phyloP scores from a whole-genome alignment of 352 stramenopile genomes.

The Globisporangium iwayamae region DNA sequence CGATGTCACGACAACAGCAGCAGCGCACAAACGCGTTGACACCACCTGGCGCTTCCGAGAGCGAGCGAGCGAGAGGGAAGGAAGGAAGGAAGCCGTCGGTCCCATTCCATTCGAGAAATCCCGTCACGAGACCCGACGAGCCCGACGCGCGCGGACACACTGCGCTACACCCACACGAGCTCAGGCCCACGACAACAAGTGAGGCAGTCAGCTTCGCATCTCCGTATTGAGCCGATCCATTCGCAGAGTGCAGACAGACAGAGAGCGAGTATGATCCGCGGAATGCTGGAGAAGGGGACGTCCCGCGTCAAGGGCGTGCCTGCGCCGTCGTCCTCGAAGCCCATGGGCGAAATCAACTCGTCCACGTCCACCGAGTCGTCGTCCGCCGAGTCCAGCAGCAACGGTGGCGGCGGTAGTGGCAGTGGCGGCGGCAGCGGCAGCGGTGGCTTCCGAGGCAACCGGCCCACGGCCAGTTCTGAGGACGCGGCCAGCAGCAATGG shows the following conservation, averaged over 20 bases:
- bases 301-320: background rate
- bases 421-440: background rate
- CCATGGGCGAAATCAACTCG: background rate
- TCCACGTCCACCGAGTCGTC: slow-evolving; percentile 4
- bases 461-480: slow-evolving; percentile 11
- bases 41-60: background rate
- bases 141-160: background rate
- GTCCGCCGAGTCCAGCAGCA: slow-evolving; percentile 12
- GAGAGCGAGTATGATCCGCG: slow-evolving; percentile 16
- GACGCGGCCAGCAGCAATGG: slow-evolving; percentile 3
- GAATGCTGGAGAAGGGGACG: slow-evolving; percentile 18
- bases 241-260: background rate
- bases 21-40: no score
- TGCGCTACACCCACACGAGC: background rate
- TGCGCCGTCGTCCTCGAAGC: background rate
- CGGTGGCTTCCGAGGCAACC: background rate
- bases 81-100: background rate
- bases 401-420: background rate
- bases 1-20: no score
- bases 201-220: background rate
- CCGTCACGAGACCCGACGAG: background rate
- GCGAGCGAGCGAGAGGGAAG: background rate
- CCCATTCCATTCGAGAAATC: slow-evolving; percentile 10
- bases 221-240: background rate
- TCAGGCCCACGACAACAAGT: background rate